Evolutionary conservation across 1,284 basidiomycete genomes (phyloP), one percentile per base, ranked within the genome.

Genomic region (Marasmius sp.): DNA sequence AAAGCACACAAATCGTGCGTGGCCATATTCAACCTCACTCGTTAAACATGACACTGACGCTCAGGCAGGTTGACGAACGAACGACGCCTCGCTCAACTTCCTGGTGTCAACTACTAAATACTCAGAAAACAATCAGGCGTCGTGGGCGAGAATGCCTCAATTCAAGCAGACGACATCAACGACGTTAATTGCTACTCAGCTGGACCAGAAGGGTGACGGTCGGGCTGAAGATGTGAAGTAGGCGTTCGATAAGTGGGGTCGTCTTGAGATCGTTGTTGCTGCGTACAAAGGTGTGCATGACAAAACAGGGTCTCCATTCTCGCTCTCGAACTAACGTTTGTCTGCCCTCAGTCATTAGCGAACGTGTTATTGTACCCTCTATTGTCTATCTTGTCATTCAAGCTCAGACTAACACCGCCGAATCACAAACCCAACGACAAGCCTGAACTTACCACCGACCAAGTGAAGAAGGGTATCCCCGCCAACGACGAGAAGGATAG

Each of bases 1-100:
- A 99, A 99, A 76, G 97, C 97, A 0, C 99, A 99, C 81, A 99
- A 99, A 82, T 77, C 97, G 86, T 94, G 67, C 64, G 87, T 77
- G 12, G 4, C 22, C 41, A 39, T 34, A 53, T 55, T 63, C 56
- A 60, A 55, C 50, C 10, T 38, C 16, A 51, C n/a, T 34, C 7
- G 36, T 43, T 33, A 16, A 12, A 33, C 18, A 37, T 51, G 12
- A 34, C 27, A 27, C 27, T 38, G 34, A 54, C 52, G 52, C 20
- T 38, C 34, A 9, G 18, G n/a, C 61, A 94, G 93, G 7, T 79
- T 99, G 48, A 99, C 97, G 0, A 96, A 99, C 76, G 94, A 60
- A 43, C 48, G 66, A 73, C 71, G 74, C 39, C 80, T 91, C 20
- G 85, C 91, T 0, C 94, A 97, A 68, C 80, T 97, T 1, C 95